A percentile compares a stretch with the other conserved stretches of the same genome.
Evolutionary conservation across 2,329 filamentous ascomycete genomes (phyloP).

Genomic region (Colletotrichum tropicicola): DNA sequence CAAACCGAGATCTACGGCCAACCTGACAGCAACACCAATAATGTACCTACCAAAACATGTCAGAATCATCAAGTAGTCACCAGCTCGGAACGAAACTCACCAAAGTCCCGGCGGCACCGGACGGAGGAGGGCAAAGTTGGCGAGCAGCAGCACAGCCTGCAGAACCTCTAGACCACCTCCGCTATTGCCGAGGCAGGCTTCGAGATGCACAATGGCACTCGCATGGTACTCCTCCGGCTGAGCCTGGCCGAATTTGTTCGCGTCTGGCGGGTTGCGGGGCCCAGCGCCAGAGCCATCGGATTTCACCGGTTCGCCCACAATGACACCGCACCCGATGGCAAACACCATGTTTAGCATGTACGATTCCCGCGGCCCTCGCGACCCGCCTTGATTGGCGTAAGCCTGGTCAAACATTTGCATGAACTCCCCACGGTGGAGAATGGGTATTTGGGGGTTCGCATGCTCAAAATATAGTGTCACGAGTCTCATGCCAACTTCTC

Average conservation of each 20-base stretch:
- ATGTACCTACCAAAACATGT: slow-evolving; percentile 71
- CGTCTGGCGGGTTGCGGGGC: slow-evolving; percentile 35
- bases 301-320: slow-evolving; percentile 73
- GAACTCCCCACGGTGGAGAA: slow-evolving; percentile 89
- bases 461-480: slow-evolving; percentile 93
- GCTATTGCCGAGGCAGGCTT: slow-evolving; percentile 84
- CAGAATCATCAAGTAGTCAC: not conserved
- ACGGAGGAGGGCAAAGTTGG: slow-evolving; percentile 88
- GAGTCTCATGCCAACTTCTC: slow-evolving; percentile 75
- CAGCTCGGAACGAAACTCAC: slow-evolving; percentile 49
- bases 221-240: slow-evolving; percentile 97
- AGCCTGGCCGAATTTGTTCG: slow-evolving; percentile 56
- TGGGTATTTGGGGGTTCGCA: slow-evolving; percentile 94
- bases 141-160: slow-evolving; percentile 90
- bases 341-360: slow-evolving; percentile 98
- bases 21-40: slow-evolving; percentile 87
- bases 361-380: slow-evolving; percentile 80
- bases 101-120: slow-evolving; percentile 93
- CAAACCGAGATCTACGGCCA: slow-evolving; percentile 90
- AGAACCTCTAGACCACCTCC: slow-evolving; percentile 93
- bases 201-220: slow-evolving; percentile 90
- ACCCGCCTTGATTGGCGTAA: slow-evolving; percentile 74
- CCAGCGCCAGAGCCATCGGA: slow-evolving; percentile 49
- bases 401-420: slow-evolving; percentile 87
- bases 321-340: slow-evolving; percentile 93